Conservation (phyloP, 768 basidiomycete genomes). For the Naganishia kalamii region DNA sequence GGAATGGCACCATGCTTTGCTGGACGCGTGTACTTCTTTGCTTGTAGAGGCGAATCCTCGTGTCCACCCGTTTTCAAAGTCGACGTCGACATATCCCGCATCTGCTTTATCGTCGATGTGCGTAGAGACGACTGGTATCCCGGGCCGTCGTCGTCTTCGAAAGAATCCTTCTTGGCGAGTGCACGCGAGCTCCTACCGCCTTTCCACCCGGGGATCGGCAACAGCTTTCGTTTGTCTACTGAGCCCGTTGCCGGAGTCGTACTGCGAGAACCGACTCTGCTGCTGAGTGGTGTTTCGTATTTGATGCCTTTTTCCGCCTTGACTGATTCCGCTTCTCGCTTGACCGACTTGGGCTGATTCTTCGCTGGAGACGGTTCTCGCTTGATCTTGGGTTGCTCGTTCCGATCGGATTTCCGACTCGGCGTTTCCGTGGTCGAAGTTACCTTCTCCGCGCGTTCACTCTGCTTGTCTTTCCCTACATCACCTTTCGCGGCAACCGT, state of each 20-base stretch:
- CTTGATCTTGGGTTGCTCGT: neutral
- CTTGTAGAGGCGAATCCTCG: neutral
- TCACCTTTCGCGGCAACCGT: neutral
- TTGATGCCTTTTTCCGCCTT: neutral
- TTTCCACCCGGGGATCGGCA: slow-evolving; percentile 1
- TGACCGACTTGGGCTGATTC: neutral
- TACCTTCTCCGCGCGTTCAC: too few relatives aligned
- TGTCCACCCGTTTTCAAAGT: neutral
- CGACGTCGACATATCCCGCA: neutral
- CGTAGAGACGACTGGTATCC: neutral
- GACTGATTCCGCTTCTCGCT: neutral
- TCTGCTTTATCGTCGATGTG: neutral
- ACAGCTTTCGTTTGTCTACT: neutral
- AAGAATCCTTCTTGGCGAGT: neutral
- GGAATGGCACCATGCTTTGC: neutral
- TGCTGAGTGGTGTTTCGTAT: neutral
- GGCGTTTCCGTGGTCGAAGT: too few relatives aligned
- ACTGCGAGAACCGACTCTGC: neutral
- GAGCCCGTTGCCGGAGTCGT: neutral
- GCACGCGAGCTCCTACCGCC: neutral
- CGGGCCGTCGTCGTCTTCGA: neutral
- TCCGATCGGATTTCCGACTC: too few relatives aligned
- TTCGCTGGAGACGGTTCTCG: neutral
- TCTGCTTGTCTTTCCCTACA: neutral
- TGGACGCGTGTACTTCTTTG: neutral